Base-by-base conservation (phyloP, 306 rosid genomes). In the Hippophae gyantsensis region DNA sequence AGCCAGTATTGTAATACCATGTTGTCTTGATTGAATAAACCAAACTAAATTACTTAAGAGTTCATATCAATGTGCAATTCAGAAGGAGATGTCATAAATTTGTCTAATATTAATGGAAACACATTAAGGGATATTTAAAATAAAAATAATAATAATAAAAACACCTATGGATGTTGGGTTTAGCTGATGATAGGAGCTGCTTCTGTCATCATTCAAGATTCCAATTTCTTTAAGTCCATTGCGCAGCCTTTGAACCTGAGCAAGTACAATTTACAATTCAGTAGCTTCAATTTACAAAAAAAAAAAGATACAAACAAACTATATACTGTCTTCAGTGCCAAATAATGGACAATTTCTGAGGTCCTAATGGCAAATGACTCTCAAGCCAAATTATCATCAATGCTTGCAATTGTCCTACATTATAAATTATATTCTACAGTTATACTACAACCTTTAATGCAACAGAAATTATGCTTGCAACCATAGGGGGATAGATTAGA, bases 161-260 rank as follows among this genome's bases (percentile, higher is more conserved):
- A 65, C 61, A 87, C 95, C 96, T 87, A 87, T 87, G 65, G 96
- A 85, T 67, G 98, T 92, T 64, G 96, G 98, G 75, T 92, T 92
- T 73, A 87, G 79, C 72, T n/a, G 81, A 66, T 92, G 77, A 79
- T 85, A 92, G 60, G 77, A 65, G 71, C 64, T 74, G 81, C 82
- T 76, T 74, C 72, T 63, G 41, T 48, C 52, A 44, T 69, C 74
- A 71, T 74, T 78, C 82, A 92, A 72, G 73, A 92, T 71, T 64
- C 95, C 96, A 42, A 87, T 64, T 74, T 87, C 88, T 66, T 82
- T 74, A 65, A 92, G 79, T 69, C 98, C 96, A 63, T 81, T 83
- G 61, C 79, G 74, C 66, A 92, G 81, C 89, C 79, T 87, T 69
- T 73, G 79, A 61, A 78, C 87, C 98, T 87, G 74, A 43, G 62